Conservation (phyloP, 176 grass and related monocot genomes). For the Themeda triandra region DNA sequence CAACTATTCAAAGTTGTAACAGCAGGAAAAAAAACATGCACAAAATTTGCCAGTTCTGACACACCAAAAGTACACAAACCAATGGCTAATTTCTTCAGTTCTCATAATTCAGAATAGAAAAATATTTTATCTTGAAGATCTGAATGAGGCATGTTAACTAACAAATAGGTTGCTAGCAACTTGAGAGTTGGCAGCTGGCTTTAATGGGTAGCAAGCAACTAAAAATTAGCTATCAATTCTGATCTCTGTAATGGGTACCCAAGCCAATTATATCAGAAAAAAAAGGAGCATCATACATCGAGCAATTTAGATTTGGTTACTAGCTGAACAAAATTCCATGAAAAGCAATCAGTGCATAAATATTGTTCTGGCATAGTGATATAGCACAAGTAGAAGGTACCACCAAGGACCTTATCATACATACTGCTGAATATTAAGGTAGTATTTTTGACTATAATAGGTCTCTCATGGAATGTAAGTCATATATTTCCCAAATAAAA, state of each 20-base stretch:
- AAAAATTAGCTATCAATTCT: neutral
- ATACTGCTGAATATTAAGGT: neutral
- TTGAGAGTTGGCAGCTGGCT: neutral
- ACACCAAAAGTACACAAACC: neutral
- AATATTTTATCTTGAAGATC: constrained; percentile 11
- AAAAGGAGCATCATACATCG: neutral
- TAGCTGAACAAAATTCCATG: neutral
- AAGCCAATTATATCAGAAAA: neutral
- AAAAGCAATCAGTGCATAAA: too few species aligned
- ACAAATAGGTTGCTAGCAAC: neutral
- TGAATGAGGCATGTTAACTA: constrained; percentile 1
- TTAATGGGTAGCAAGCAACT: neutral
- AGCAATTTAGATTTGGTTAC: neutral
- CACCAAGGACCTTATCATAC: neutral
- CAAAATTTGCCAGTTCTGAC: neutral
- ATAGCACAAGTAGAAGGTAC: neutral
- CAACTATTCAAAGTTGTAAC: constrained; percentile 2
- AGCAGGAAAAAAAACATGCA: neutral
- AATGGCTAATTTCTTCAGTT: neutral
- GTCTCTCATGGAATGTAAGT: neutral
- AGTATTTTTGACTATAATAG: neutral
- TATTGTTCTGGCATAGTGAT: neutral
- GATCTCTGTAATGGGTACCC: neutral
- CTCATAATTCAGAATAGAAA: neutral
- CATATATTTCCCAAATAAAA: neutral